A percentile compares a stretch with the other conserved stretches of the same genome.
Evolutionary conservation across 2,329 filamentous ascomycete genomes (phyloP).

Genomic region (Colletotrichum spinosum): DNA sequence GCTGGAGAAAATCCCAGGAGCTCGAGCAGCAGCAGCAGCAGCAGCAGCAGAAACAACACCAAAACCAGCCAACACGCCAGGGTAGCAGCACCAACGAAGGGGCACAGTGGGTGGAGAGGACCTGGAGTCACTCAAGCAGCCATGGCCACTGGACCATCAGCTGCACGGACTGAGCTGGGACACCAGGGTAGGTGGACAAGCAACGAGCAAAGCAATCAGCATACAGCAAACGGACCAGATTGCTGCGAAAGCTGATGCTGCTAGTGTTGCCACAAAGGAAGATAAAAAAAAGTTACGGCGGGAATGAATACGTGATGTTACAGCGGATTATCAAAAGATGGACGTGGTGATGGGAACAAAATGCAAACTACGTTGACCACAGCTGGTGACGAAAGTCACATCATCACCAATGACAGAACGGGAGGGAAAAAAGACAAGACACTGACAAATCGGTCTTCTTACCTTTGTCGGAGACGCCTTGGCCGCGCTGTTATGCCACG

Average conservation of each 20-base stretch:
- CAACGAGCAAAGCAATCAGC: slow-evolving; percentile 4
- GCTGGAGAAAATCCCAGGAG: slow-evolving; percentile 2
- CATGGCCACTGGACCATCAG: slow-evolving; percentile 20
- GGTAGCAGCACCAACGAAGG: slow-evolving; percentile 2
- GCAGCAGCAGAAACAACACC: slow-evolving; percentile 4
- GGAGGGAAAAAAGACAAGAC: no score
- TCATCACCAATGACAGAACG: no score
- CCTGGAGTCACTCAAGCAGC: background rate
- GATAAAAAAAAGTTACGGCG: no score
- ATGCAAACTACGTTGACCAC: no score
- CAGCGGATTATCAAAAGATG: background rate
- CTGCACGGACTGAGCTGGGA: slow-evolving; percentile 13
- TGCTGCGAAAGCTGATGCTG: slow-evolving; percentile 4
- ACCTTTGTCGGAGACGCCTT: slow-evolving; percentile 61
- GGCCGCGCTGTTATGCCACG: slow-evolving; percentile 57
- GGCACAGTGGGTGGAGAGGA: background rate
- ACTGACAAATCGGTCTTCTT: slow-evolving; percentile 44
- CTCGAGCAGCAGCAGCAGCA: background rate
- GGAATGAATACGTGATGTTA: slow-evolving; percentile 11
- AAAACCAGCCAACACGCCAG: background rate
- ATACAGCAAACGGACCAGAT: background rate
- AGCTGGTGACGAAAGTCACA: no score
- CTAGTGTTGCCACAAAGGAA: slow-evolving; percentile 9
- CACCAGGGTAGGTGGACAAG: no score
- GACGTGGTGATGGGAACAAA: slow-evolving; percentile 1